Conservation (phyloP, 805 yeast species). For the Starmerella tilneyi region DNA sequence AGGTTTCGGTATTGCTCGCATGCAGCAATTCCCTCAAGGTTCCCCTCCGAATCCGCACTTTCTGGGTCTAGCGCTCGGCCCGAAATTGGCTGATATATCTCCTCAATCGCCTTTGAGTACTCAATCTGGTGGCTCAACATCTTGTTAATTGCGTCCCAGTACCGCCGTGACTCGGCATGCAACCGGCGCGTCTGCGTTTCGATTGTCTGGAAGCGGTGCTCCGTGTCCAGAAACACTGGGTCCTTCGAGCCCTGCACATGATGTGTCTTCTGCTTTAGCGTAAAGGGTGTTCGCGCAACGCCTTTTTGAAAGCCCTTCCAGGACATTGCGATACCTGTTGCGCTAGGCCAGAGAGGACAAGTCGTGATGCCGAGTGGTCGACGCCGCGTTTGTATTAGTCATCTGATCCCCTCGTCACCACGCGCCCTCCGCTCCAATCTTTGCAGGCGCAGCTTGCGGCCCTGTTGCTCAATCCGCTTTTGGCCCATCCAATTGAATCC, state of each 20-base stretch:
- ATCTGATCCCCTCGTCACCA: no score
- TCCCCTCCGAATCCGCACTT: conserved; percentile 64
- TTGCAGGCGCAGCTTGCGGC: no score
- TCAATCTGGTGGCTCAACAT: conserved; percentile 91
- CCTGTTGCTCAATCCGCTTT: no score
- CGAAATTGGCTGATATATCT: conserved; percentile 88
- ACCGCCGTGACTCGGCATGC: conserved; percentile 80
- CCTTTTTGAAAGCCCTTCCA: conserved; percentile 30
- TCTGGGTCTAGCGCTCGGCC: conserved; percentile 88
- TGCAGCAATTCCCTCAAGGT: conserved; percentile 93
- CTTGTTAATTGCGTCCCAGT: conserved; percentile 83
- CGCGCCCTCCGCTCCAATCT: no score
- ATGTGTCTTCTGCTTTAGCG: conserved; percentile 77
- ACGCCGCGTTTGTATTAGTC: not conserved
- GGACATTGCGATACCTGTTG: conserved; percentile 23
- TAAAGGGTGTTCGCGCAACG: conserved; percentile 64
- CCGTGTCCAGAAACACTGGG: conserved; percentile 89
- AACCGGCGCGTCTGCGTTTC: conserved; percentile 82
- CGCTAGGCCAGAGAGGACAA: no score
- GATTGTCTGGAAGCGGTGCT: conserved; percentile 85
- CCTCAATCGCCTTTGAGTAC: conserved; percentile 90
- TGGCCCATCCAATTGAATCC: no score
- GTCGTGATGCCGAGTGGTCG: no score
- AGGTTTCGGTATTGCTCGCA: conserved; percentile 83
- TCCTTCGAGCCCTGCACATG: conserved; percentile 60